Evolutionary conservation across 495 filamentous ascomycete genomes (phyloP), one percentile per base, ranked within the genome.

Genomic region (Tuber melanosporum): DNA sequence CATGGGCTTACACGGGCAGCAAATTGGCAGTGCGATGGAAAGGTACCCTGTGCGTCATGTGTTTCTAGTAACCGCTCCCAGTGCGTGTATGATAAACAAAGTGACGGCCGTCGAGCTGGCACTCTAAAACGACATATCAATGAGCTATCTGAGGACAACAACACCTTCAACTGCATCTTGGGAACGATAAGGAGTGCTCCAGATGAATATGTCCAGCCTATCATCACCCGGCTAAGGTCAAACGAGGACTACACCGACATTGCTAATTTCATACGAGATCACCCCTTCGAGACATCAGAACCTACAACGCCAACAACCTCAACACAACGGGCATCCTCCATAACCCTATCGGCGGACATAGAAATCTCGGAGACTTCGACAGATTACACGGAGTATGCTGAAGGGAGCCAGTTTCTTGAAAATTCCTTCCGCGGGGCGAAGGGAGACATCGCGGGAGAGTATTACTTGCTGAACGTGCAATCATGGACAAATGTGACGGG

Each of bases 401-500:
- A 62, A 32, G 52, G 57, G 57, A 66, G 2, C 57, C 26, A 66
- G 17, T 66, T 36, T 66, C 26, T 66, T 10, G 57, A 66, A 36
- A 66, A 66, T 8, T 5, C 36, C 57, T 36, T 66, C 57, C 57
- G 57, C 6, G 26, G 26, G 57, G 17, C 3, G 26, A 66, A 36
- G 57, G 26, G 57, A 12, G 57, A 36, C 26, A 66, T 14, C 26
- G 14, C 26, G 3, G 57, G 26, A 12, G 57, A 66, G 57, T 3
- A 36, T 36, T 66, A 66, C 57, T 66, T 66, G 26, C 7, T 43
- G n/a, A 75, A 42, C 6, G 43, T 79, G 70, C 72, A 71, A 5
- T 79, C 85, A 2, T 92, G 91, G 91, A 91, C 91, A 14, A 85
- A 77, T 1, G 85, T 91, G 49, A 91, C 91, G 4, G 71, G 82